phyloP scores from a whole-genome alignment of 2,329 filamentous ascomycete genomes.

The Stemphylium vesicarium region DNA sequence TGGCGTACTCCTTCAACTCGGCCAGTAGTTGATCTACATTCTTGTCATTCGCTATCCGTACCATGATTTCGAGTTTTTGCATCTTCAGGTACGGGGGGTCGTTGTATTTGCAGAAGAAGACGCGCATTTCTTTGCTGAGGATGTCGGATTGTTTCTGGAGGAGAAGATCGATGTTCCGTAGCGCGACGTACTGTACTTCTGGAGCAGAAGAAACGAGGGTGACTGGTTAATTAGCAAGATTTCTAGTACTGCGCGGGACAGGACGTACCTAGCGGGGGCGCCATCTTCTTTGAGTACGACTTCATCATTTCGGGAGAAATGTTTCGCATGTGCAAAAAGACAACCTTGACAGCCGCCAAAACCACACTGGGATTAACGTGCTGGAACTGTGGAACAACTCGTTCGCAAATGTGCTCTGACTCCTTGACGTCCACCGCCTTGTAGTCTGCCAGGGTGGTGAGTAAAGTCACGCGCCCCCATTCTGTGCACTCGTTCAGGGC shows the following conservation, averaged over 20 bases:
- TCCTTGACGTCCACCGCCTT: slow-evolving; percentile 88
- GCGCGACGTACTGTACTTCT: slow-evolving; percentile 96
- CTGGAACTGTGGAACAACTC: slow-evolving; percentile 95
- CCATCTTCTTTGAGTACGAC: slow-evolving; percentile 98
- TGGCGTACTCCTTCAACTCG: slow-evolving; percentile 94
- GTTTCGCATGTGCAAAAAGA: slow-evolving; percentile 93
- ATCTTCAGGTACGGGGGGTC: slow-evolving; percentile 97
- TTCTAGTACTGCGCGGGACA: background rate
- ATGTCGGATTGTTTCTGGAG: slow-evolving; percentile 97
- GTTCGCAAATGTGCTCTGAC: slow-evolving; percentile 96
- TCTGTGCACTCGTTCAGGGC: slow-evolving; percentile 98
- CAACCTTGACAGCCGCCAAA: slow-evolving; percentile 94
- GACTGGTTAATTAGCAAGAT: slow-evolving; percentile 62
- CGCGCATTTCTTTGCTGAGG: slow-evolving; percentile 92
- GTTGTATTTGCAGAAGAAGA: slow-evolving; percentile 99
- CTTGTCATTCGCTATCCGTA: slow-evolving; percentile 95
- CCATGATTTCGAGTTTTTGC: slow-evolving; percentile 98
- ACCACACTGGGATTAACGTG: slow-evolving; percentile 98
- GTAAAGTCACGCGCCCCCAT: slow-evolving; percentile 94
- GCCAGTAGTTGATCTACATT: slow-evolving; percentile 95
- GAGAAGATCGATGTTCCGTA: slow-evolving; percentile 94
- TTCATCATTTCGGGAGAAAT: slow-evolving; percentile 78
- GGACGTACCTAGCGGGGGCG: slow-evolving; percentile 80
- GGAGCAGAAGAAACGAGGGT: slow-evolving; percentile 94
- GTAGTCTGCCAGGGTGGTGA: slow-evolving; percentile 89